These are phyloP conservation scores for Pelargonium citronellum DNA, from an alignment of 441 rosid species.

Conservation along the genomic window DNA sequence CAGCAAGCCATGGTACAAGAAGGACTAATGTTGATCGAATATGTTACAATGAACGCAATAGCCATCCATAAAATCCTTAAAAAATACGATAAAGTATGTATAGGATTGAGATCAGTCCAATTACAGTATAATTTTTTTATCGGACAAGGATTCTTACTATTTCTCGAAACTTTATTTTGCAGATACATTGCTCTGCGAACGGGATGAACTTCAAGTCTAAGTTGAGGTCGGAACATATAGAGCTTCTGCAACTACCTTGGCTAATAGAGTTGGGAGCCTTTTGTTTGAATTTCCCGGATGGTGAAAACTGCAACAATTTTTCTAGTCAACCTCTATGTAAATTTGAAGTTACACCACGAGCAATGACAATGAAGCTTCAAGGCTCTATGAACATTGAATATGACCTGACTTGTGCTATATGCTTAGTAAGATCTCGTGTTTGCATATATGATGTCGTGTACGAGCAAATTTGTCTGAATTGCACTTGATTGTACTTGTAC, in stretches of 20 bases:
- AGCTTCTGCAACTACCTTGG: slow-evolving; percentile 90
- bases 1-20: slow-evolving; percentile 49
- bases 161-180: slow-evolving; percentile 14
- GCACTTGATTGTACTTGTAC: background rate
- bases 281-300: slow-evolving; percentile 52
- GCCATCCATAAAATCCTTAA: slow-evolving; percentile 82
- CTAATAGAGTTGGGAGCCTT: slow-evolving; percentile 86
- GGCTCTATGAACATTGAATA: slow-evolving; percentile 57
- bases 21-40: slow-evolving; percentile 66
- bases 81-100: slow-evolving; percentile 80
- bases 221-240: slow-evolving; percentile 72
- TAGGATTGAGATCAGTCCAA: background rate
- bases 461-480: background rate
- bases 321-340: slow-evolving; percentile 53
- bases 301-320: slow-evolving; percentile 33
- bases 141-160: background rate
- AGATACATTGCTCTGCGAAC: slow-evolving; percentile 76
- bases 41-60: slow-evolving; percentile 73
- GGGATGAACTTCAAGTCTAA: slow-evolving; percentile 74
- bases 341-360: slow-evolving; percentile 40
- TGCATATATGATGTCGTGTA: background rate
- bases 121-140: background rate
- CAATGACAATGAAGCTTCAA: slow-evolving; percentile 51
- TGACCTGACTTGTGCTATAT: slow-evolving; percentile 70
- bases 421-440: slow-evolving; percentile 48